phyloP scores from a whole-genome alignment of 768 basidiomycete genomes.

The Tricholoma sp. region DNA sequence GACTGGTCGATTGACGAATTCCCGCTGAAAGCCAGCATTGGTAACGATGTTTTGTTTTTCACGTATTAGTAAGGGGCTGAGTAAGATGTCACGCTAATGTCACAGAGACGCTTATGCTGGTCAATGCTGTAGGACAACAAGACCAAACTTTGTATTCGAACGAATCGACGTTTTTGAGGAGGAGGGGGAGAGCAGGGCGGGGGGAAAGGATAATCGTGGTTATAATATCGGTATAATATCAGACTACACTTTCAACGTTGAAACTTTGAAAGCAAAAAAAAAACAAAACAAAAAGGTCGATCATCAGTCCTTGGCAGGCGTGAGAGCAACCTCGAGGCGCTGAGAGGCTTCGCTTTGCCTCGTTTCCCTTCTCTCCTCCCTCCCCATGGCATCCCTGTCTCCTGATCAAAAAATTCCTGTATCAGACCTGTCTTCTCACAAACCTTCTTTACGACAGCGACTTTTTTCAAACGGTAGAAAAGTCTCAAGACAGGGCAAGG shows the following conservation, averaged over 20 bases:
- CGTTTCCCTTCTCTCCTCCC: slow-evolving; percentile 5
- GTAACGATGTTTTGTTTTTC: slow-evolving; percentile 15
- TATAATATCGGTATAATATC: too few species aligned
- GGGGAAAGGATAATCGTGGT: too few species aligned
- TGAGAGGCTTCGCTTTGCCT: neutral
- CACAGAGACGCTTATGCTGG: slow-evolving; percentile 3
- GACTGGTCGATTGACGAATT: slow-evolving; percentile 6
- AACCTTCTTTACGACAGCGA: slow-evolving; percentile 28
- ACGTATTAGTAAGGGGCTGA: slow-evolving; percentile 46
- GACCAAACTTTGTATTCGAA: neutral
- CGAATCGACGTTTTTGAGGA: too few species aligned
- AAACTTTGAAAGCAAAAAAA: too few species aligned
- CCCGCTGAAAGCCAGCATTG: slow-evolving; percentile 34
- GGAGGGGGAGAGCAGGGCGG: too few species aligned
- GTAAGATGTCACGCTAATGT: slow-evolving; percentile 23
- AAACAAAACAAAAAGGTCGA: too few species aligned
- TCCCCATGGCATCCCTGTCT: slow-evolving; percentile 7
- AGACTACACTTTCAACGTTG: too few species aligned
- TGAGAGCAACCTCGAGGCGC: neutral
- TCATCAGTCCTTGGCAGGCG: neutral
- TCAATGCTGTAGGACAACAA: neutral
- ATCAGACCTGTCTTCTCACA: slow-evolving; percentile 10
- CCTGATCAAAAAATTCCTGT: slow-evolving; percentile 7
- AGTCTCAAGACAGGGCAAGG: slow-evolving; percentile 17
- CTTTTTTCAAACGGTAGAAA: slow-evolving; percentile 26